Percentiles rank a stretch among this genome's conserved stretches.
phyloP scores from a whole-genome alignment of 1,284 basidiomycete species.

The Meripilus lineatus region DNA sequence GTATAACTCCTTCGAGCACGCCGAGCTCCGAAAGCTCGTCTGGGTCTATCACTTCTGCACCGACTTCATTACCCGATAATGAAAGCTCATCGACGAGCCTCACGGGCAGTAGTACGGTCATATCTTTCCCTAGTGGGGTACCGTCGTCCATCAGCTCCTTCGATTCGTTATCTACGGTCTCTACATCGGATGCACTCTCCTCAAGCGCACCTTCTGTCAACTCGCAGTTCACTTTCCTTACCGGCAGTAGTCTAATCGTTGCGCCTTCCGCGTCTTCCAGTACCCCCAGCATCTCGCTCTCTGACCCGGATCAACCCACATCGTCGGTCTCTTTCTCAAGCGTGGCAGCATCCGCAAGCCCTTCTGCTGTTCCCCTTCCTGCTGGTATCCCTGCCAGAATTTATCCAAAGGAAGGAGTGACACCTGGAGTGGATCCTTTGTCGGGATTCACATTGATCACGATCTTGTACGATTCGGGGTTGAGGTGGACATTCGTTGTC shows the following conservation, averaged over 20 bases:
- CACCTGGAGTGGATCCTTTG: conserved; percentile 25
- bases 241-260: neutral
- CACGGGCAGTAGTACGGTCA: neutral
- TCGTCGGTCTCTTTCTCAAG: neutral
- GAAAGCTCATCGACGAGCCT: neutral
- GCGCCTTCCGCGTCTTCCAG: neutral
- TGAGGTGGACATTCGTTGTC: conserved; percentile 67
- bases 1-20: neutral
- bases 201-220: neutral
- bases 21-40: too few species aligned
- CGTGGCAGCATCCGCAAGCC: conserved; percentile 8
- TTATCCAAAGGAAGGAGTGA: conserved; percentile 36
- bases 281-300: neutral
- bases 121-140: neutral
- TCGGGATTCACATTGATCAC: conserved; percentile 43
- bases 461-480: conserved; percentile 48
- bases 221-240: conserved; percentile 5
- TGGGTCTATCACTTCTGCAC: conserved; percentile 4
- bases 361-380: conserved; percentile 44
- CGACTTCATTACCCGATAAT: neutral
- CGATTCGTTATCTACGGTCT: neutral
- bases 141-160: neutral
- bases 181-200: neutral
- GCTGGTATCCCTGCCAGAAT: conserved; percentile 55
- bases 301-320: conserved; percentile 2